Evolutionary conservation across 805 yeast species (phyloP).

Genomic region (Yamadazyma takamatsuzukensis): DNA sequence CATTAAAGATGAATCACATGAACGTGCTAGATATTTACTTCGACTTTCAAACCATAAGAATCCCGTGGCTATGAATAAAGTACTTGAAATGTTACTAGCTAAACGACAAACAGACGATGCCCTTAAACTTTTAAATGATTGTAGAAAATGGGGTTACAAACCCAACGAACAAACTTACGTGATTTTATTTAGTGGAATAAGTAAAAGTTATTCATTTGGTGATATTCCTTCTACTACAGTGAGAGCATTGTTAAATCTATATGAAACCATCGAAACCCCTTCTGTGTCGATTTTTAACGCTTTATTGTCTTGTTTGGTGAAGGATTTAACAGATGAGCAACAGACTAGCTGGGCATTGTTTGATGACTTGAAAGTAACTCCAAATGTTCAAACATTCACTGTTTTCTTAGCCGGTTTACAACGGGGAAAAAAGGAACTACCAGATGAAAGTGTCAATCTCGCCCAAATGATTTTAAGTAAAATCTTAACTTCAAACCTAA

Average conservation of each 20-base stretch:
- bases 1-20: constrained; percentile 40
- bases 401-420: constrained; percentile 33
- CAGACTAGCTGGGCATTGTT: constrained; percentile 31
- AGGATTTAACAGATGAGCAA: constrained; percentile 30
- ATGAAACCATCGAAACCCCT: constrained; percentile 11
- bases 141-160: constrained; percentile 61
- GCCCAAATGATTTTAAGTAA: constrained; percentile 26
- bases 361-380: constrained; percentile 12
- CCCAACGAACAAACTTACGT: constrained; percentile 44
- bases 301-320: constrained; percentile 30
- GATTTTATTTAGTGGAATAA: constrained; percentile 33
- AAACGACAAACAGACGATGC: constrained; percentile 36
- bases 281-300: constrained; percentile 33
- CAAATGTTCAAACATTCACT: constrained; percentile 37
- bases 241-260: constrained; percentile 18
- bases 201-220: constrained; percentile 33
- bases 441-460: constrained; percentile 20
- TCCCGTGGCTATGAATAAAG: constrained; percentile 59
- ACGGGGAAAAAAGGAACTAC: too few relatives aligned
- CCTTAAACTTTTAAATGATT: constrained; percentile 45
- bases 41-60: constrained; percentile 49
- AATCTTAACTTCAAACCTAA: constrained; percentile 9
- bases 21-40: constrained; percentile 52
- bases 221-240: constrained; percentile 17
- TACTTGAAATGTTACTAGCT: constrained; percentile 30